phyloP scores from a whole-genome alignment of 768 basidiomycete genomes.

The Serendipita vermifera region DNA sequence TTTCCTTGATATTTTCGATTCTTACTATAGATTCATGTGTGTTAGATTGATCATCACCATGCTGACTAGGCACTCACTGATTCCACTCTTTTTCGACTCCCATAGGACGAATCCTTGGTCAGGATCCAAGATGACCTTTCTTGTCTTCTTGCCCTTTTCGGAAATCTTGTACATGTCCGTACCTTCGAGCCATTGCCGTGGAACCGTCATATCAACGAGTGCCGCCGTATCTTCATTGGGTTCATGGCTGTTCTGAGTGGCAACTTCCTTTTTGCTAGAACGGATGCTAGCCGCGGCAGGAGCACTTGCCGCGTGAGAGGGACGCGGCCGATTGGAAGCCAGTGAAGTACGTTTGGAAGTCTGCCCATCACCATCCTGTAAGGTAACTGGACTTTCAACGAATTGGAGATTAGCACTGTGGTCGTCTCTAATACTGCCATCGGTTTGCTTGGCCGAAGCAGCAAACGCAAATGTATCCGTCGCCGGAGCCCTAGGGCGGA shows the following conservation, averaged over 20 bases:
- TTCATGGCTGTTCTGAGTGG: too few species aligned
- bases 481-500: background rate
- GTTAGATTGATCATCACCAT: too few species aligned
- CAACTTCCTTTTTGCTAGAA: too few species aligned
- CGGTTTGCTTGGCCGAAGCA: background rate
- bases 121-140: constrained; percentile 58
- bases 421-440: too few species aligned
- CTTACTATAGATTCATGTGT: constrained; percentile 39
- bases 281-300: too few species aligned
- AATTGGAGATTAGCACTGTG: too few species aligned
- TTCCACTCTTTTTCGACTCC: constrained; percentile 56
- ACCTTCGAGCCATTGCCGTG: constrained; percentile 27
- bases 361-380: too few species aligned
- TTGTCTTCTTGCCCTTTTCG: constrained; percentile 57
- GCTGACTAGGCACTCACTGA: constrained; percentile 44
- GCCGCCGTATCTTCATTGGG: background rate
- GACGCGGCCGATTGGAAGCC: too few species aligned
- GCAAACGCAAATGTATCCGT: background rate
- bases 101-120: constrained; percentile 73
- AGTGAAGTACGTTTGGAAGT: too few species aligned
- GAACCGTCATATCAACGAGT: background rate
- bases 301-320: too few species aligned
- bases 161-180: constrained; percentile 75
- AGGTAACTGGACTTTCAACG: too few species aligned
- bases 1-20: constrained; percentile 76